Conservation (phyloP, 192 early-diverging fungal species). For the Phycomyces nitens region DNA sequence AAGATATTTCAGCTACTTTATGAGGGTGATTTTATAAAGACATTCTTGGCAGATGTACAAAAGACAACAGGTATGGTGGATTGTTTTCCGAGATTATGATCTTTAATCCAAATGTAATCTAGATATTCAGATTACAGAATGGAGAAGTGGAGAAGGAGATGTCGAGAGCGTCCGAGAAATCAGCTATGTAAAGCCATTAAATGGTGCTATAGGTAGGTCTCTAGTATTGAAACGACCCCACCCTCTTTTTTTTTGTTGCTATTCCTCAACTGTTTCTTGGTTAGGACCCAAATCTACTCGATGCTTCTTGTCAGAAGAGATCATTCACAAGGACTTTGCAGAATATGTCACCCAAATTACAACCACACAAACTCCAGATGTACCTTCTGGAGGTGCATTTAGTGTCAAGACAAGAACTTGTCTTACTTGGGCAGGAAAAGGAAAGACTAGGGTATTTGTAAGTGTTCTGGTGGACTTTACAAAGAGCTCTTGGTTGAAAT, state of each 20-base stretch:
- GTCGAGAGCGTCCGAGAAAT: slow-evolving; percentile 13
- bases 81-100: no score
- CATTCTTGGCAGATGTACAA: slow-evolving; percentile 8
- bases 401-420: slow-evolving; percentile 50
- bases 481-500: slow-evolving; percentile 49
- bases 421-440: slow-evolving; percentile 43
- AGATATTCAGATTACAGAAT: slow-evolving; percentile 32
- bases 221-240: not conserved
- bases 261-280: slow-evolving; percentile 23
- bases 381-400: slow-evolving; percentile 53
- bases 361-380: slow-evolving; percentile 55
- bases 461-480: slow-evolving; percentile 48
- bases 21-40: not conserved
- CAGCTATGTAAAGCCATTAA: slow-evolving; percentile 35
- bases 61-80: not conserved
- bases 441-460: slow-evolving; percentile 38
- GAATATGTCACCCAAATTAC: slow-evolving; percentile 44
- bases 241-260: slow-evolving; percentile 24
- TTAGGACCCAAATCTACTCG: slow-evolving; percentile 40
- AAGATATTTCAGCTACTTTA: slow-evolving; percentile 4
- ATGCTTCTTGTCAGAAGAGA: slow-evolving; percentile 48
- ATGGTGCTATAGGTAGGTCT: slow-evolving; percentile 29
- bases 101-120: no score
- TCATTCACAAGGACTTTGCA: slow-evolving; percentile 44
- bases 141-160: slow-evolving; percentile 13